A percentile compares a stretch with the other conserved stretches of the same genome.
These are phyloP conservation scores for Dactylellina leptospora DNA, from an alignment of 2,329 filamentous ascomycete genomes.

Conservation along the genomic window DNA sequence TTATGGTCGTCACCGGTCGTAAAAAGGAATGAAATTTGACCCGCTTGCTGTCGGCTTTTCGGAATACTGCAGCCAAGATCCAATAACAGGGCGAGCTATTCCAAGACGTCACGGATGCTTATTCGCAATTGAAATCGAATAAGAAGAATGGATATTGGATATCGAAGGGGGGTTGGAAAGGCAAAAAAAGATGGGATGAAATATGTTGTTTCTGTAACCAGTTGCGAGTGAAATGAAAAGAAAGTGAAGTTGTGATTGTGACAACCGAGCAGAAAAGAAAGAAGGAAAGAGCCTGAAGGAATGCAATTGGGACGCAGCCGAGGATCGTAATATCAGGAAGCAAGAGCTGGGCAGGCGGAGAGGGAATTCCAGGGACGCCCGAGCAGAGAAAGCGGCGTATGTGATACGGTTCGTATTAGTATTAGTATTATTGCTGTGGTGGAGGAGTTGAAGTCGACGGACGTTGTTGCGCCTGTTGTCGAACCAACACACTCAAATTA, in stretches of 20 bases:
- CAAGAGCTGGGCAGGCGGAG: background rate
- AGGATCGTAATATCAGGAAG: background rate
- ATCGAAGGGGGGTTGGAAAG: constrained; percentile 3
- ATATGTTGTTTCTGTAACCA: constrained; percentile 19
- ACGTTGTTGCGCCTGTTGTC: background rate
- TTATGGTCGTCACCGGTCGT: constrained; percentile 23
- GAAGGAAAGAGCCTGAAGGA: constrained; percentile 23
- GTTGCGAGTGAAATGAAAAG: constrained; percentile 10
- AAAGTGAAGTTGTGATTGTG: background rate
- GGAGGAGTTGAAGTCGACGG: background rate
- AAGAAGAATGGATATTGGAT: background rate
- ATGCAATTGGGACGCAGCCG: background rate
- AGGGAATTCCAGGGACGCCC: background rate
- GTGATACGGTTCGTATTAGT: background rate
- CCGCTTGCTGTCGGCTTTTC: constrained; percentile 34
- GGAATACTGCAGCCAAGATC: constrained; percentile 18
- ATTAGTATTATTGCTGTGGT: background rate
- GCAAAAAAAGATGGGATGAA: constrained; percentile 41
- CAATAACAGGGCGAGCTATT: constrained; percentile 1
- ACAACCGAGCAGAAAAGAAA: constrained; percentile 6
- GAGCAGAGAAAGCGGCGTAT: background rate
- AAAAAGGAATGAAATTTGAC: constrained; percentile 44
- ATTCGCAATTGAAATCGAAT: too few relatives aligned
- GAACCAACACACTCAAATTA: background rate
- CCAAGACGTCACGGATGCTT: constrained; percentile 36